These are phyloP conservation scores for Bruguiera gymnorhiza DNA, from an alignment of 345 rosid genomes.

Conservation along the genomic window DNA sequence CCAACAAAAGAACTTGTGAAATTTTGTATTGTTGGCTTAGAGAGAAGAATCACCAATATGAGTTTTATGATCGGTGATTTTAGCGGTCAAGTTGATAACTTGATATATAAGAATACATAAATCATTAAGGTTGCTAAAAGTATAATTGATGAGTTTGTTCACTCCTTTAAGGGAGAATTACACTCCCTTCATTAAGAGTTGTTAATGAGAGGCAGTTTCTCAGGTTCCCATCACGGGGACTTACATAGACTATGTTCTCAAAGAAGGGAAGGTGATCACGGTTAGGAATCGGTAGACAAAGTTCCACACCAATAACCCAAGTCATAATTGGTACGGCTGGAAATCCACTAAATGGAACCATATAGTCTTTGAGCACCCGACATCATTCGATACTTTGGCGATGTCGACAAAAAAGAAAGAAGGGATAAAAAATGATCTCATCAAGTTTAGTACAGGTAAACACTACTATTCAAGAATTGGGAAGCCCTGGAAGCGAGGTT, in stretches of 20 bases:
- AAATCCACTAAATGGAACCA: slow-evolving; percentile 17
- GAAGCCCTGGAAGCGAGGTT: slow-evolving; percentile 14
- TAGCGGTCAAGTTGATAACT: too few species aligned
- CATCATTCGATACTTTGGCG: slow-evolving; percentile 1
- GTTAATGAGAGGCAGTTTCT: neutral
- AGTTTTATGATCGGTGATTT: too few species aligned
- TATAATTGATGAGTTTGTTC: too few species aligned
- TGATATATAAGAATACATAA: too few species aligned
- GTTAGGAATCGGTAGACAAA: slow-evolving; percentile 16
- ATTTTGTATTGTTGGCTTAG: too few species aligned
- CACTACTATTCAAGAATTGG: slow-evolving; percentile 1
- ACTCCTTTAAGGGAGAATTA: too few species aligned
- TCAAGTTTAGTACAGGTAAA: neutral
- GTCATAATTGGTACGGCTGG: neutral
- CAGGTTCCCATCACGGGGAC: slow-evolving; percentile 5
- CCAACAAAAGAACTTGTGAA: too few species aligned
- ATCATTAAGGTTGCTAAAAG: too few species aligned
- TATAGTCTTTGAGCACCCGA: slow-evolving; percentile 8
- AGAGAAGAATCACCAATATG: too few species aligned
- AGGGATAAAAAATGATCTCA: slow-evolving; percentile 4
- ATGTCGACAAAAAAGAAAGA: slow-evolving; percentile 6
- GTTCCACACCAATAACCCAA: slow-evolving; percentile 20
- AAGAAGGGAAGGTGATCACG: slow-evolving; percentile 14
- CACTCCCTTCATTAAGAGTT: too few species aligned
- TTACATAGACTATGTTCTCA: slow-evolving; percentile 8